Base-by-base conservation (phyloP, 1,284 basidiomycete species). In the Tilletia indica region DNA sequence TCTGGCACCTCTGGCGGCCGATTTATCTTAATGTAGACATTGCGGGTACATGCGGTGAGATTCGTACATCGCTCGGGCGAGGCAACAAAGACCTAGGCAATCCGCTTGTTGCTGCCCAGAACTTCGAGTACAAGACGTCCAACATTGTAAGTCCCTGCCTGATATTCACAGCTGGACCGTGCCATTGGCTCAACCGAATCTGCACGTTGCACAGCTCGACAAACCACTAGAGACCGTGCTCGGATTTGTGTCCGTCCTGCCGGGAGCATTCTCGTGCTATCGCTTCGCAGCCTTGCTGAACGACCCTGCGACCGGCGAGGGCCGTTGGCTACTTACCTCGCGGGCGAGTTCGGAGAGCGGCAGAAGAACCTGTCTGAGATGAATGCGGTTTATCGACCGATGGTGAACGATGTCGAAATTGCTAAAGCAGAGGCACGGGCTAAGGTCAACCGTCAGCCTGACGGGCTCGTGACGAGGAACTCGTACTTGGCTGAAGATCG, bases 71-170 rank as follows among this genome's bases (percentile, higher is more conserved):
- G 1, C 34, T 56, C 25, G 69, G 69, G 0, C 25, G 42, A 16
- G 69, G 49, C 64, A 61, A 63, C 16, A 25, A 39, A 9, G 51
- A 58, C 42, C 69, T 70, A 9, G 45, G 14, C 19, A 70, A 70
- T 21, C 69, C 69, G 38, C 54, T 70, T 16, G 64, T 70, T 21
- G 69, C 69, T 8, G 49, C 69, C 19, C 69, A 70, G 42, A 70
- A 70, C 21, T 70, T 70, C n/a, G 69, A 70, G 69, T 70, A 70
- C 69, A 70, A 70, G 54, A 64, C 42, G 19, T 54, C 54, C 14
- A 54, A 64, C n/a, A 64, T 64, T n/a, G 61, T 64, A 34, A 64
- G 61, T 39, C 3, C 8, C 9, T 14, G 38, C 25, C 63, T n/a
- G 45, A 34, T 21, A 8, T 9, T 39, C 63, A 66, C 19, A 8